Conservation (phyloP, 169 alveolate species). For the Cyclospora cayetanensis region DNA sequence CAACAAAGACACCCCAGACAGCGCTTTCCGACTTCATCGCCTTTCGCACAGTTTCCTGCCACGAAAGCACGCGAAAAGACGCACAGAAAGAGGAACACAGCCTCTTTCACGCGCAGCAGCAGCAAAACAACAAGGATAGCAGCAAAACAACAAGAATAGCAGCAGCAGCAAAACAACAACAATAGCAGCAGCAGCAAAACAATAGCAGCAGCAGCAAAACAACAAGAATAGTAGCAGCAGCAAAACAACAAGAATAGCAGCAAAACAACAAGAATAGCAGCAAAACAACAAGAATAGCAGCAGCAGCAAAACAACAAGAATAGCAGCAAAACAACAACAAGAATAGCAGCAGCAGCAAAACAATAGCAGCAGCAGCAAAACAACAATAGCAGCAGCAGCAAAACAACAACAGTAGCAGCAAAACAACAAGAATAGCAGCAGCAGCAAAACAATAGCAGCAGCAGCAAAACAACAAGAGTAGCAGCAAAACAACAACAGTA, state of each 20-base stretch:
- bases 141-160: not conserved
- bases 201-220: not conserved
- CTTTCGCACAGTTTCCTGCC: too few relatives aligned
- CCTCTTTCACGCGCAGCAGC: too few relatives aligned
- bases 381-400: not conserved
- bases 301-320: constrained; percentile 20
- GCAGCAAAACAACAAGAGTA: not conserved
- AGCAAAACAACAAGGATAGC: not conserved
- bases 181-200: not conserved
- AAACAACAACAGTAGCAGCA: not conserved
- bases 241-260: not conserved
- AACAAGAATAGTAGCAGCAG: not conserved
- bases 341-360: not conserved
- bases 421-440: not conserved
- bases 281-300: not conserved
- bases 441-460: not conserved
- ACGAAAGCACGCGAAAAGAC: too few relatives aligned
- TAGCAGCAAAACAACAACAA: not conserved
- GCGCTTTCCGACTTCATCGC: too few relatives aligned
- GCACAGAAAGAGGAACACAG: constrained; percentile 2
- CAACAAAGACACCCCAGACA: not conserved
- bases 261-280: too few relatives aligned
- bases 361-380: not conserved
- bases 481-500: not conserved
- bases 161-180: not conserved